Evolutionary conservation across 345 rosid genomes (phyloP), one percentile per base, ranked within the genome.

Genomic region (Cardamine occulta): DNA sequence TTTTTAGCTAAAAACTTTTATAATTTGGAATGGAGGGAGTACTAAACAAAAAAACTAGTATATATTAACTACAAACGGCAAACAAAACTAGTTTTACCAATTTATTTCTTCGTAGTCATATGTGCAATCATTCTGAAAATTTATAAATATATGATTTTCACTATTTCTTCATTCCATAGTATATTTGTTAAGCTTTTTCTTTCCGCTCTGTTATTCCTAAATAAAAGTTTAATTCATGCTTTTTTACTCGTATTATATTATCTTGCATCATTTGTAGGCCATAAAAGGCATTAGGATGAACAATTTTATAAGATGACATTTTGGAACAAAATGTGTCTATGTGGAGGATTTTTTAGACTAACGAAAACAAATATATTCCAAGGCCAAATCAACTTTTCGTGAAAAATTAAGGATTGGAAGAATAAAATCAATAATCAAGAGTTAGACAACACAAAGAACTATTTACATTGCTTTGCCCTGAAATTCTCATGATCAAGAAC

Each of bases 401-500:
- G 44, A 23, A 61, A 49, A 68, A 4, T 21, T 5, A 59, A 49
- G 24, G 47, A 60, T 60, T 8, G 59, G 31, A 42, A 40, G 14
- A 57, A 66, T 28, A 56, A 72, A 37, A 72, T 23, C 26, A 48
- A 58, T n/a, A 51, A 63, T 26, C 28, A 26, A 26, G 28, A 1
- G 28, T 26, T 26, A 49, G 8, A 6, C 44, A 48, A 35, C 15
- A 54, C 68, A 53, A n/a, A 44, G 44, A 76, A 15, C 72, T 90
- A 93, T 86, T 83, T 86, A 88, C 98, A 94, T 72, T 94, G 95
- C 76, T 85, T 90, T 42, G 85, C 80, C 74, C 95, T 85, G 78
- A 90, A 91, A 69, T 53, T 88, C 75, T 86, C 89, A 32, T 83
- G 74, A 72, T 89, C 88, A 67, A 91, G 91, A 72, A 94, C 88